Evolutionary conservation across 148 eudicot species (phyloP), one percentile per base, ranked within the genome.

Genomic region (Rhododendron simsii): DNA sequence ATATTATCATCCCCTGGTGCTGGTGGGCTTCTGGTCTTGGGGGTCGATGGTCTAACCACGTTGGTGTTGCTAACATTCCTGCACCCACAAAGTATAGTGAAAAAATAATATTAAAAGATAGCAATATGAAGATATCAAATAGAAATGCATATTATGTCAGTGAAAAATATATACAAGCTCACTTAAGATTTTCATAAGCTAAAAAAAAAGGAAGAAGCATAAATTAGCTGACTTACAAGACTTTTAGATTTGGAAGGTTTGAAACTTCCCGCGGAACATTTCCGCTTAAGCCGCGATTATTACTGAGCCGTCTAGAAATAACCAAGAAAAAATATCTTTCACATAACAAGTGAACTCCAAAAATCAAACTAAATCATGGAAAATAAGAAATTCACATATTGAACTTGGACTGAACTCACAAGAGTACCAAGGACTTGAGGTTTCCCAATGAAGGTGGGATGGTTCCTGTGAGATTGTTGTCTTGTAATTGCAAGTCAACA

Each of bases 401-500:
- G 41, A 53, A 53, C 4, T 53, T 53, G 57, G 76, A 23, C 11
- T 33, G 26, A 84, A 93, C 98, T 91, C 89, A 96, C 98, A 96
- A 86, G 91, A 93, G 93, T 16, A 92, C 93, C 15, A 94, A 91
- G 45, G 93, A 91, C 84, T 91, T 90, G 87, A 95, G 89, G 30
- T 93, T 92, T 85, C 95, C 96, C 67, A 95, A 65, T 53, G 94
- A 88, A 44, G 94, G 65, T 26, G 98, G 98, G 84, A 95, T 92
- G 20, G 79, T 73, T 48, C 98, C 98, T 18, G 96, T 75, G 69
- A 95, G 85, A 76, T 92, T 93, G 92, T 95, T 95, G 92, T 91
- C 87, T 79, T 94, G 93, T 81, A 95, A 90, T 86, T 95, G 96
- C 95, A 95, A 92, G 90, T 93, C 92, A 47, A 94, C 89, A 78